Base-by-base conservation (phyloP, 1,284 basidiomycete species). In the Inonotus hispidus region DNA sequence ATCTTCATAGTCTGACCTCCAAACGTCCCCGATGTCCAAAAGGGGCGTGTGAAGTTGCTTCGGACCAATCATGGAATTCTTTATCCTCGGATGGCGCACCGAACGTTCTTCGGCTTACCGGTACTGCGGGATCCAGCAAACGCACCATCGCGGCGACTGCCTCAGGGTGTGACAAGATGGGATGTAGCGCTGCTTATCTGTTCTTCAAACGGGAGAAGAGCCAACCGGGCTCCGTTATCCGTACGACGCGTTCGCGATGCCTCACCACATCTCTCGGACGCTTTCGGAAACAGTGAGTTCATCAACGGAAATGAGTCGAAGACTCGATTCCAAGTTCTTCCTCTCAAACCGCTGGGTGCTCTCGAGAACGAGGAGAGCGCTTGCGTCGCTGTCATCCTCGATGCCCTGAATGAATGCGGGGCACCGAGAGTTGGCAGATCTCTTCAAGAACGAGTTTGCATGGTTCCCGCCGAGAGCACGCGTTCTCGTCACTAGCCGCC, bases 21-120 rank as follows among this genome's bases (percentile, higher is more conserved):
- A 32, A 25, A 4, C 55, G 41, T 16, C 58, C 60, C n/a, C 29
- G 27, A 10, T 68, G 67, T 57, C 62, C 58, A n/a, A 49, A 56
- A 32, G 62, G 62, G 14, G 62, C 68, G 11, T 60, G 63, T 7
- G 23, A 37, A 14, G 64, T 27, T 43, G 67, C 10, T 25, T 69
- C 2, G 58, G 58, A 6, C 60, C 62, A 14, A 69, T 70, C 41
- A 49, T 53, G 8, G 56, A 47, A 7, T 70, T 69, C n/a, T 68
- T 41, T 67, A 14, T 64, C 64, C 29, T 38, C 39, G 37, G 13
- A 10, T 10, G 10, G 3, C 16, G 3, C n/a, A 13, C 23, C 29
- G 21, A 54, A 37, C 19, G n/a, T 54, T 37, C 60, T 66, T 38
- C 56, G 60, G 29, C 58, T 70, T 7, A 58, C 53, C 11, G 69